Percentiles rank a stretch among this genome's conserved stretches.
Evolutionary conservation across 2,329 filamentous ascomycete genomes (phyloP).

Genomic region (Pseudogymnoascus sp.): DNA sequence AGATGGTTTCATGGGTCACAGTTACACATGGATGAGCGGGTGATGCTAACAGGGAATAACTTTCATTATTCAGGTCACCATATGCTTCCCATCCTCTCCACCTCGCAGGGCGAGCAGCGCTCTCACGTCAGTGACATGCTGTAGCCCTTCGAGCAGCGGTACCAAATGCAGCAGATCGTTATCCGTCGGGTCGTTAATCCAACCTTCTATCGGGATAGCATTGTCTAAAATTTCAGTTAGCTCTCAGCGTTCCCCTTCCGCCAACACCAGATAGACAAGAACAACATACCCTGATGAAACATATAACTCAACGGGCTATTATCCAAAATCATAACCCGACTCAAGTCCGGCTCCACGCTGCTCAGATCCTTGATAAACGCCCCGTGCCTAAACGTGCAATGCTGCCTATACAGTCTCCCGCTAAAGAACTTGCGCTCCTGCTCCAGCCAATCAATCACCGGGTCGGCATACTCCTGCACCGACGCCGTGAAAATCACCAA

Average conservation of each 20-base stretch:
- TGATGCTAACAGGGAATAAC: conserved; percentile 1
- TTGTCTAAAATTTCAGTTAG: conserved; percentile 60
- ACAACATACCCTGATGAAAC: conserved; percentile 80
- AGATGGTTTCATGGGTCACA: too few relatives aligned
- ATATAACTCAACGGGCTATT: conserved; percentile 98
- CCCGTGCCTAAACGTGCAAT: conserved; percentile 91
- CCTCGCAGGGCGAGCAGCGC: conserved; percentile 82
- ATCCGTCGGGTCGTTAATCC: conserved; percentile 98
- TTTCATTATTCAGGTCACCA: conserved; percentile 15
- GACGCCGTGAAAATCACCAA: conserved; percentile 94
- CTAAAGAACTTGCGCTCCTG: conserved; percentile 95
- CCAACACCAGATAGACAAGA: too few relatives aligned
- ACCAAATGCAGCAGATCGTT: conserved; percentile 90
- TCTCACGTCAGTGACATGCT: conserved; percentile 93
- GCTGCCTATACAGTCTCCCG: conserved; percentile 88
- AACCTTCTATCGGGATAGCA: conserved; percentile 96
- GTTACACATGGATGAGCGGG: neutral
- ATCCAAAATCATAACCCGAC: conserved; percentile 97
- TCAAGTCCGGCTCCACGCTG: conserved; percentile 91
- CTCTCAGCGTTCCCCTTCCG: too few relatives aligned
- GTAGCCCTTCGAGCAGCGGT: conserved; percentile 84
- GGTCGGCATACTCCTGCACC: conserved; percentile 96
- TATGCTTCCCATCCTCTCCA: conserved; percentile 64
- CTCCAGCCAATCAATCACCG: conserved; percentile 97
- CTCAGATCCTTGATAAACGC: conserved; percentile 98